Conservation (phyloP, 148 eudicot species). For the Nyssa sinensis region DNA sequence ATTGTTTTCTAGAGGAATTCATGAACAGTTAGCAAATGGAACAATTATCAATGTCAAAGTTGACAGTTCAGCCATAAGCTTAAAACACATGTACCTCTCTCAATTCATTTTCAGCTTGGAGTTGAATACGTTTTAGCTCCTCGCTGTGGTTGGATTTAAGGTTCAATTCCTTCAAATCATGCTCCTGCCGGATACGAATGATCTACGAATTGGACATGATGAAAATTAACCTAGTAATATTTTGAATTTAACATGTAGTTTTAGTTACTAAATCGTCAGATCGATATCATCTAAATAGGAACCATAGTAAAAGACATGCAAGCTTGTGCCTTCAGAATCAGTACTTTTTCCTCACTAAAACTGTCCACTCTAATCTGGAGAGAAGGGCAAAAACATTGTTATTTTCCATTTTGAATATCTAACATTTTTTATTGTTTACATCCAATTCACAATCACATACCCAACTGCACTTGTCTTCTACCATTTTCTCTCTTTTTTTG, state of each 20-base stretch:
- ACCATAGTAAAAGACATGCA: not conserved
- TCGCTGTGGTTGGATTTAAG: constrained; percentile 62
- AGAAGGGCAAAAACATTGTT: not conserved
- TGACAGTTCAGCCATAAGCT: constrained; percentile 1
- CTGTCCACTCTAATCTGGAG: not conserved
- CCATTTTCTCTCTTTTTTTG: too few species aligned
- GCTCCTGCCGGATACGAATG: constrained; percentile 59
- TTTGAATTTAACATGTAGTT: not conserved
- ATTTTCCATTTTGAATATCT: not conserved
- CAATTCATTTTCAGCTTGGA: constrained; percentile 72
- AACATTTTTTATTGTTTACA: not conserved
- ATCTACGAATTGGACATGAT: constrained; percentile 40
- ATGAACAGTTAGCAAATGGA: constrained; percentile 10
- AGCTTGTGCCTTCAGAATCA: not conserved
- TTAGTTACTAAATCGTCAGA: not conserved
- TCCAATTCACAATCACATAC: not conserved
- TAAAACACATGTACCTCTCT: constrained; percentile 56
- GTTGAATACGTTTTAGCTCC: constrained; percentile 58
- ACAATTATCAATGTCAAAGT: not conserved
- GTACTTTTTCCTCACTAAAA: not conserved
- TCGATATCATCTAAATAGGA: not conserved
- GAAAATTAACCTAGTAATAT: constrained; percentile 6
- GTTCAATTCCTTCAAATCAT: constrained; percentile 46
- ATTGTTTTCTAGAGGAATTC: constrained; percentile 54
- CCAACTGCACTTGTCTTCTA: too few species aligned